Percentiles rank a stretch among this genome's conserved stretches.
phyloP scores from a whole-genome alignment of 1,284 basidiomycete genomes.

The Grifola frondosa region DNA sequence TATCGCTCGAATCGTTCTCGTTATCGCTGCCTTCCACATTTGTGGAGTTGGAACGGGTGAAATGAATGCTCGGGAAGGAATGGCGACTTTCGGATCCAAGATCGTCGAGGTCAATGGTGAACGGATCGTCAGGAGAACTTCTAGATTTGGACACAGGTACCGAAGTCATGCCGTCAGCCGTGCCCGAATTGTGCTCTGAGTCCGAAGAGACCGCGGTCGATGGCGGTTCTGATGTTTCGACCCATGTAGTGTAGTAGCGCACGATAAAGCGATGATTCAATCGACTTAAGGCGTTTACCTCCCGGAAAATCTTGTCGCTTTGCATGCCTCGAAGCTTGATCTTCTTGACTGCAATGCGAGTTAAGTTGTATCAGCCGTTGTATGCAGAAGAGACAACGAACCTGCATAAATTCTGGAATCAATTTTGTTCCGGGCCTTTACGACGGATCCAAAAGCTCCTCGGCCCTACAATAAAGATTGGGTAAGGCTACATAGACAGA shows the following conservation, averaged over 20 bases:
- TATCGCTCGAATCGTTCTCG: slow-evolving; percentile 39
- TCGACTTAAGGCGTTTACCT: slow-evolving; percentile 86
- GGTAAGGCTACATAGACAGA: neutral
- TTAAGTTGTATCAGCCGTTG: neutral
- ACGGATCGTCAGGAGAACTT: slow-evolving; percentile 38
- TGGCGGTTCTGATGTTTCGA: slow-evolving; percentile 60
- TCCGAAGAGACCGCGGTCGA: slow-evolving; percentile 49
- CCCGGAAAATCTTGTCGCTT: slow-evolving; percentile 88
- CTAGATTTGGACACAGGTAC: slow-evolving; percentile 36
- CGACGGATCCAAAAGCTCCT: slow-evolving; percentile 92
- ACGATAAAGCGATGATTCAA: slow-evolving; percentile 91
- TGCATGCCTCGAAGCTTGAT: slow-evolving; percentile 79
- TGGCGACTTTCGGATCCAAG: slow-evolving; percentile 47
- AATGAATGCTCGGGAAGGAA: slow-evolving; percentile 79
- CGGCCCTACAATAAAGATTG: slow-evolving; percentile 61
- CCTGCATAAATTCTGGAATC: slow-evolving; percentile 74
- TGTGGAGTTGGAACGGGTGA: slow-evolving; percentile 48
- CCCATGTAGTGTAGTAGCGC: slow-evolving; percentile 85
- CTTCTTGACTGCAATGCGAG: slow-evolving; percentile 72
- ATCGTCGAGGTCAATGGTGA: slow-evolving; percentile 53
- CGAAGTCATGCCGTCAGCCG: slow-evolving; percentile 53
- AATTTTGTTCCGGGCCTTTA: slow-evolving; percentile 88
- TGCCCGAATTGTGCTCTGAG: slow-evolving; percentile 37
- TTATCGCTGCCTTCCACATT: slow-evolving; percentile 38
- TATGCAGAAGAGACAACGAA: slow-evolving; percentile 29